These are phyloP conservation scores for Amphichorda felina DNA, from an alignment of 2,329 filamentous ascomycete species.

Conservation along the genomic window DNA sequence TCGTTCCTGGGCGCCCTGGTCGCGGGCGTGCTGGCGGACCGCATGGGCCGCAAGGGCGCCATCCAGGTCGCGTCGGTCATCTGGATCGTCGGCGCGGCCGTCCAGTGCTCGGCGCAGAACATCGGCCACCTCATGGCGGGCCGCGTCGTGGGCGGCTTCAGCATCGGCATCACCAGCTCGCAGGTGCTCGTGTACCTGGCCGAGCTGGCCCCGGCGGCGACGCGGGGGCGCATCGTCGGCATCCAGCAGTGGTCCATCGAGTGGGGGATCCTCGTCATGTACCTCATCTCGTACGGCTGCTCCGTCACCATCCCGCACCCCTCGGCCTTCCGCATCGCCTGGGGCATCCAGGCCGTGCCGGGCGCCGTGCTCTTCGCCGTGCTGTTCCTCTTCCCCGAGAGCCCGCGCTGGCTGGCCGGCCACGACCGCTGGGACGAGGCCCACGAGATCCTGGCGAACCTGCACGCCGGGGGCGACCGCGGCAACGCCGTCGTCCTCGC, in stretches of 20 bases:
- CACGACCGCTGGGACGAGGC: conserved; percentile 48
- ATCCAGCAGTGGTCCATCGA: conserved; percentile 68
- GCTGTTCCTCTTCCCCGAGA: conserved; percentile 48
- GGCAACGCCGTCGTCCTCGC: conserved; percentile 42
- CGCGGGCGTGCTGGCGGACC: conserved; percentile 33
- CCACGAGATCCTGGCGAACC: conserved; percentile 36
- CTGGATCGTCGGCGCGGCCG: conserved; percentile 45
- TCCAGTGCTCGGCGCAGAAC: conserved; percentile 47
- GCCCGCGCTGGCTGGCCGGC: conserved; percentile 51
- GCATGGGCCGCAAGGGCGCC: conserved; percentile 29
- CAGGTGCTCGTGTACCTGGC: conserved; percentile 59
- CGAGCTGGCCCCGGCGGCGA: conserved; percentile 46
- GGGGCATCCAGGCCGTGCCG: conserved; percentile 53
- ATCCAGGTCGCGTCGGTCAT: conserved; percentile 32
- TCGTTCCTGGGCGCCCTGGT: conserved; percentile 32
- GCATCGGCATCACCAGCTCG: conserved; percentile 54
- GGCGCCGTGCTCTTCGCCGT: conserved; percentile 44
- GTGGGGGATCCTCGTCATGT: conserved; percentile 20
- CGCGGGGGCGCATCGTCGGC: conserved; percentile 54
- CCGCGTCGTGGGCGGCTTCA: conserved; percentile 50
- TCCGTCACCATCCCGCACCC: conserved; percentile 38
- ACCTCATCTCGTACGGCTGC: conserved; percentile 46
- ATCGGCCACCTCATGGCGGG: conserved; percentile 41
- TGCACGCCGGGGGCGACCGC: conserved; percentile 43
- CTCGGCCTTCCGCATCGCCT: conserved; percentile 50